Evolutionary conservation across 441 rosid genomes (phyloP), one percentile per base, ranked within the genome.

Genomic region (Aquilaria agallochum): DNA sequence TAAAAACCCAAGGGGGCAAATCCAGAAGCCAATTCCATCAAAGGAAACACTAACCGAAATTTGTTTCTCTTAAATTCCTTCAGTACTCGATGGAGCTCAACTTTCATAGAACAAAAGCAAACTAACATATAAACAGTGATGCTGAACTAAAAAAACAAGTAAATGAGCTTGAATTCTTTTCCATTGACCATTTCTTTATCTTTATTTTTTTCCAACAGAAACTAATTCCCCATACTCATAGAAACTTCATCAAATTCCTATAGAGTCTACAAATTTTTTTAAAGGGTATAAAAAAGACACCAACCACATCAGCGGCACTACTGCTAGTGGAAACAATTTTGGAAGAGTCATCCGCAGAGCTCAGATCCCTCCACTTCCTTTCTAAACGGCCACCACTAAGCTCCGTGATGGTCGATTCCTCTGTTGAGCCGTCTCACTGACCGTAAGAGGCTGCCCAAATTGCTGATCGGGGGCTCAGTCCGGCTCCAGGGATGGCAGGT

Each of bases 351-450:
- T 88, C 95, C 68, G 83, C 95, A 0, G 86, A 89, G 82, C 82
- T 85, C 66, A 81, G 78, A 71, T 79, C 91, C 72, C 78, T 77
- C 77, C 84, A 72, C 88, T 82, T 93, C 77, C 88, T 78, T 50
- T 36, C 75, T 67, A 86, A 82, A 65, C 82, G 66, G 9, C 84
- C 82, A n/a, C 76, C 83, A 65, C 90, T 87, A 64, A 85, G 86
- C 73, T 85, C 95, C 10, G 95, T 88, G 57, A 90, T 80, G 0
- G 96, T 83, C 12, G 98, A 90, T 74, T 86, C 93, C 78, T 87
- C 96, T 34, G 65, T 54, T 2, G 96, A 84, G 56, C 78, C 83
- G 64, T 80, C 92, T 66, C 78, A 67, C 53, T 65, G 72, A 61
- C 59, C 78, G 66, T 80, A 77, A 69, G 50, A 71, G 65, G 54